A percentile compares a stretch with the other conserved stretches of the same genome.
phyloP scores from a whole-genome alignment of 2,329 filamentous ascomycete genomes.

The Phoma sp. region DNA sequence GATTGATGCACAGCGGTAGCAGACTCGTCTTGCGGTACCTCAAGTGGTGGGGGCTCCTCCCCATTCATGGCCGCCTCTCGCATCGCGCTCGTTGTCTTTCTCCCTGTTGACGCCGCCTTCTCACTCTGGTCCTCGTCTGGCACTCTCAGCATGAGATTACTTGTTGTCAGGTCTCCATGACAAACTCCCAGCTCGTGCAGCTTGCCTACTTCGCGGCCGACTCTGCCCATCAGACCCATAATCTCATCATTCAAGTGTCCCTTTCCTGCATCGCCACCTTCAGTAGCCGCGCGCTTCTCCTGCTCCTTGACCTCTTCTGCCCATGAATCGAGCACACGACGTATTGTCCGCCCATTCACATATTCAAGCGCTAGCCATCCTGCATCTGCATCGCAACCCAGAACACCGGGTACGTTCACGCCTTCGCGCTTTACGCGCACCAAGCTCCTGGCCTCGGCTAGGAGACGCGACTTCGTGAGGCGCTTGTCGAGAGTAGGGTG shows the following conservation, averaged over 20 bases:
- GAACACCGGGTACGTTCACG: constrained; percentile 79
- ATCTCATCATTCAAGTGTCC: constrained; percentile 37
- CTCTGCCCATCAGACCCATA: constrained; percentile 66
- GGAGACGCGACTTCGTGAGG: constrained; percentile 82
- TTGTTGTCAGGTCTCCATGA: constrained; percentile 95
- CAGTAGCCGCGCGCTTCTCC: constrained; percentile 4
- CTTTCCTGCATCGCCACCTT: constrained; percentile 20
- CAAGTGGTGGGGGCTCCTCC: constrained; percentile 16
- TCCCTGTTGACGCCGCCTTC: constrained; percentile 8
- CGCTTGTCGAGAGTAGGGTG: constrained; percentile 88
- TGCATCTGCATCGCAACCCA: constrained; percentile 68
- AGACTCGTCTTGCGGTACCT: constrained; percentile 1
- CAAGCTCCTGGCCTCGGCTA: constrained; percentile 87
- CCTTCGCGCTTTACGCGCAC: constrained; percentile 79
- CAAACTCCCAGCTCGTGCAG: constrained; percentile 87
- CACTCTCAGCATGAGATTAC: constrained; percentile 81
- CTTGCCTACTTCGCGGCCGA: constrained; percentile 73
- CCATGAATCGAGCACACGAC: constrained; percentile 71
- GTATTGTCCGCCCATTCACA: constrained; percentile 69
- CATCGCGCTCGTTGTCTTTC: constrained; percentile 29
- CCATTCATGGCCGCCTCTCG: constrained; percentile 32
- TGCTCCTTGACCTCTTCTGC: constrained; percentile 51
- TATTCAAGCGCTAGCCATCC: constrained; percentile 62
- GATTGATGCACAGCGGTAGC: constrained; percentile 5
- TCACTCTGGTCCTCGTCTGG: not conserved